Conservation (phyloP, 257 asterid genomes). For the Solanum chilense region DNA sequence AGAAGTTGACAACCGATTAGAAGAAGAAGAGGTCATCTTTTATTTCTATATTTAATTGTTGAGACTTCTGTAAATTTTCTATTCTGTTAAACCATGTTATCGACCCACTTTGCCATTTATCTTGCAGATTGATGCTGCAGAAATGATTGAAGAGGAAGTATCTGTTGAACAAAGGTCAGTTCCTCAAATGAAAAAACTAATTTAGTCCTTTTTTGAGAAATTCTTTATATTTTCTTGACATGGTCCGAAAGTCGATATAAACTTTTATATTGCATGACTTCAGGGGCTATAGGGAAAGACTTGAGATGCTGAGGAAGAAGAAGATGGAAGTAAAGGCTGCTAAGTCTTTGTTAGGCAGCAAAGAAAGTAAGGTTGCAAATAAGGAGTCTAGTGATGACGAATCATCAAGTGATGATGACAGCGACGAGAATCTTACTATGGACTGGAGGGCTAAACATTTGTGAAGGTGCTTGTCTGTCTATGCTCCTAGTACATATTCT, state of each 20-base stretch:
- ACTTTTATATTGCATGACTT: background rate
- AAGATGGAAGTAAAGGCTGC: slow-evolving; percentile 63
- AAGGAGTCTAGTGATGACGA: slow-evolving; percentile 55
- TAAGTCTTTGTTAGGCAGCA: slow-evolving; percentile 27
- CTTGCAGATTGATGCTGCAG: slow-evolving; percentile 87
- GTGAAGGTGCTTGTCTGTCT: slow-evolving; percentile 8
- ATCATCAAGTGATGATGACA: slow-evolving; percentile 64
- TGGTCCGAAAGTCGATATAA: slow-evolving; percentile 42
- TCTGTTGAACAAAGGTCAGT: slow-evolving; percentile 72
- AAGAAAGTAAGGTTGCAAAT: slow-evolving; percentile 15
- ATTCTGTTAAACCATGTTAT: background rate
- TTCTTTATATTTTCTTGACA: background rate
- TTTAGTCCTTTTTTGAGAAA: background rate
- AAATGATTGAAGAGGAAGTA: slow-evolving; percentile 80
- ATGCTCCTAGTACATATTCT: slow-evolving; percentile 3
- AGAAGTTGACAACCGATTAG: slow-evolving; percentile 75
- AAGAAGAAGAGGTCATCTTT: slow-evolving; percentile 89
- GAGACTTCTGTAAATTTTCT: background rate
- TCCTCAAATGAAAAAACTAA: background rate
- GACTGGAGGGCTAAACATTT: slow-evolving; percentile 97
- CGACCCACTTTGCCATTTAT: slow-evolving; percentile 6
- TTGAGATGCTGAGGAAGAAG: slow-evolving; percentile 61
- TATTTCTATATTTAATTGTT: background rate
- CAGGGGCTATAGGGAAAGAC: slow-evolving; percentile 63
- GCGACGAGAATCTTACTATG: slow-evolving; percentile 38